These are phyloP conservation scores for Asterophora lycoperdoides DNA, from an alignment of 768 basidiomycete genomes.

Conservation along the genomic window DNA sequence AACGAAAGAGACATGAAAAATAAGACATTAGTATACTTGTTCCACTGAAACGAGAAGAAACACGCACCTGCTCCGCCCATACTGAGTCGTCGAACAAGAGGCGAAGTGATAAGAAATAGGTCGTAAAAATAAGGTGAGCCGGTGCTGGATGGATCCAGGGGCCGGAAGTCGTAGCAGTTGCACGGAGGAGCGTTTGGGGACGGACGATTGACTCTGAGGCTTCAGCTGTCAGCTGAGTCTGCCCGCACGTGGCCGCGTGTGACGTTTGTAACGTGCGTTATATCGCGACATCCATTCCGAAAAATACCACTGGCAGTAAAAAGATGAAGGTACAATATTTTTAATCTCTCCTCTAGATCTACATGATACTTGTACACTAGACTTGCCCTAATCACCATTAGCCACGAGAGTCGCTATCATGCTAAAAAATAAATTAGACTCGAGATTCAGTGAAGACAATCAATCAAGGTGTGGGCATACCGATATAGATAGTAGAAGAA, in stretches of 20 bases:
- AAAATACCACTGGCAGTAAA: too few relatives aligned
- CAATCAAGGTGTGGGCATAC: conserved; percentile 48
- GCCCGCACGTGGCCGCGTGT: conserved; percentile 14
- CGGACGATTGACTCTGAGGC: too few relatives aligned
- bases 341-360: conserved; percentile 10
- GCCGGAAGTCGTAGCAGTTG: conserved; percentile 5
- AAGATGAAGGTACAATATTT: too few relatives aligned
- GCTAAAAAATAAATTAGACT: conserved; percentile 29
- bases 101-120: conserved; percentile 7
- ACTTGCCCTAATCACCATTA: conserved; percentile 51
- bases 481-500: conserved; percentile 91
- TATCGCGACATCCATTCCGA: neutral
- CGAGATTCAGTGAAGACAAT: neutral
- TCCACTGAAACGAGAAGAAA: neutral
- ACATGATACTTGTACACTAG: conserved; percentile 7
- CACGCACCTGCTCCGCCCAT: conserved; percentile 43
- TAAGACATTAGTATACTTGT: conserved; percentile 10
- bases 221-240: too few relatives aligned
- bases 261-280: conserved; percentile 2
- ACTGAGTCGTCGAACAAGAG: conserved; percentile 20
- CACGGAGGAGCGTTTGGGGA: conserved; percentile 9
- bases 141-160: conserved; percentile 3
- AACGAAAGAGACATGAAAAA: conserved; percentile 3
- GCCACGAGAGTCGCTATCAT: conserved; percentile 86
- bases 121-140: conserved; percentile 1